A percentile compares a stretch with the other conserved stretches of the same genome.
Evolutionary conservation across 139 green algal genomes (phyloP).

Genomic region (Ulvella scutata): DNA sequence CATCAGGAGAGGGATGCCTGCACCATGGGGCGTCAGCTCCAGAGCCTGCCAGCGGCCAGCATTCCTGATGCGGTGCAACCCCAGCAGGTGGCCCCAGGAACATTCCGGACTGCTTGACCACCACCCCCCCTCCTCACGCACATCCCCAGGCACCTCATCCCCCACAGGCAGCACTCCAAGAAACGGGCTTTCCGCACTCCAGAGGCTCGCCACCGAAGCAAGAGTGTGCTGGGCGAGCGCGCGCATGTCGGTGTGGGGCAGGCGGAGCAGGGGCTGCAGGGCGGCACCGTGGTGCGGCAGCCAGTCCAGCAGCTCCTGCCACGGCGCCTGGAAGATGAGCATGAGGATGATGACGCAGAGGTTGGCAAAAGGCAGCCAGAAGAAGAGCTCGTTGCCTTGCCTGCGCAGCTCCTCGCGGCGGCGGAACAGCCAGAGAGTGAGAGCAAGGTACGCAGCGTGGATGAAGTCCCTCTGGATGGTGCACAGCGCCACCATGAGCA

Average conservation of each 20-base stretch:
- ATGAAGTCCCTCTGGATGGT: slow-evolving; percentile 57
- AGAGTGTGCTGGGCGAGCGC: no score
- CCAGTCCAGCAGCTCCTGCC: background rate
- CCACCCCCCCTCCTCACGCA: no score
- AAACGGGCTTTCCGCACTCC: background rate
- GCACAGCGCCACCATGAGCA: slow-evolving; percentile 35
- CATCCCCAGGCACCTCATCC: no score
- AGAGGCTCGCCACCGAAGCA: background rate
- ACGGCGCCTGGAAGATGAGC: slow-evolving; percentile 34
- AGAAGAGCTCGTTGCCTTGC: slow-evolving; percentile 23
- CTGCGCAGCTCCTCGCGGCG: slow-evolving; percentile 20
- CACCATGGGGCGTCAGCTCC: background rate
- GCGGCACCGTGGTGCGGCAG: no score
- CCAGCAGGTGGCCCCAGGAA: background rate
- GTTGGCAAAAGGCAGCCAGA: slow-evolving; percentile 58
- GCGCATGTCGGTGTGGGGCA: no score
- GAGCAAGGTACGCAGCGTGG: slow-evolving; percentile 58
- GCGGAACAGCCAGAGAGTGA: slow-evolving; percentile 56
- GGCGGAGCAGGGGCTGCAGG: no score
- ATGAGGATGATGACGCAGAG: slow-evolving; percentile 41
- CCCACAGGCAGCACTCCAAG: no score
- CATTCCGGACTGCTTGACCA: no score
- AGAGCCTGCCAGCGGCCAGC: background rate
- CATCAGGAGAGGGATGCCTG: background rate
- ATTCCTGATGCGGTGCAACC: background rate